These are phyloP conservation scores for Rhododendron vialii DNA, from an alignment of 148 eudicot genomes.

Conservation along the genomic window DNA sequence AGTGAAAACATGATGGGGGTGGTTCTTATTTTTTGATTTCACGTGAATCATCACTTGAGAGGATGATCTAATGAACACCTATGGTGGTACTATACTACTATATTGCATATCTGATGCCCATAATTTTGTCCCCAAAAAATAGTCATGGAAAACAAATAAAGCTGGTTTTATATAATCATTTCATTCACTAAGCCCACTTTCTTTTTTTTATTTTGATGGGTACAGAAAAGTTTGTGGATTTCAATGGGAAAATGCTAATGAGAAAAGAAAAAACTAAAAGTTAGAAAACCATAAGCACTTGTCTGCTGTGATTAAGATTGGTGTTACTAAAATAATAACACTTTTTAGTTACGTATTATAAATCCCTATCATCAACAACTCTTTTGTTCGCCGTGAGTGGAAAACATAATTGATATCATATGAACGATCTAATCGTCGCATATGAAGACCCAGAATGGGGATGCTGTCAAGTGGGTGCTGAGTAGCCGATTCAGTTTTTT, in stretches of 20 bases:
- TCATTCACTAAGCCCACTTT: constrained; percentile 12
- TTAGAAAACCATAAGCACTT: constrained; percentile 2
- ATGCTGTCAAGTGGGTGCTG: no score
- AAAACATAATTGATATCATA: neutral
- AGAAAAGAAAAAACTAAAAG: neutral
- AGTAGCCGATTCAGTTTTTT: rapidly evolving
- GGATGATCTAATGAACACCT: neutral
- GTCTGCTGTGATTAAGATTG: constrained; percentile 18
- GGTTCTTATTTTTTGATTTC: neutral
- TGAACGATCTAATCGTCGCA: neutral
- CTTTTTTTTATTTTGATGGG: neutral
- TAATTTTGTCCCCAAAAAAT: neutral
- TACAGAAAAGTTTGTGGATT: neutral
- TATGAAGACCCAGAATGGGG: neutral
- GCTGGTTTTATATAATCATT: constrained; percentile 10
- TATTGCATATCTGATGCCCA: neutral
- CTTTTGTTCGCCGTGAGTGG: neutral
- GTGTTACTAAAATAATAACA: neutral
- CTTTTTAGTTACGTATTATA: neutral
- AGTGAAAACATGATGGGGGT: neutral
- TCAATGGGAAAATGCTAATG: neutral
- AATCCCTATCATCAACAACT: neutral
- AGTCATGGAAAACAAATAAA: neutral
- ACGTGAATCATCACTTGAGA: neutral
- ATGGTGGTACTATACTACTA: neutral